Conservation (phyloP, 2,329 filamentous ascomycete genomes). For the Aquanectria penicillioides region DNA sequence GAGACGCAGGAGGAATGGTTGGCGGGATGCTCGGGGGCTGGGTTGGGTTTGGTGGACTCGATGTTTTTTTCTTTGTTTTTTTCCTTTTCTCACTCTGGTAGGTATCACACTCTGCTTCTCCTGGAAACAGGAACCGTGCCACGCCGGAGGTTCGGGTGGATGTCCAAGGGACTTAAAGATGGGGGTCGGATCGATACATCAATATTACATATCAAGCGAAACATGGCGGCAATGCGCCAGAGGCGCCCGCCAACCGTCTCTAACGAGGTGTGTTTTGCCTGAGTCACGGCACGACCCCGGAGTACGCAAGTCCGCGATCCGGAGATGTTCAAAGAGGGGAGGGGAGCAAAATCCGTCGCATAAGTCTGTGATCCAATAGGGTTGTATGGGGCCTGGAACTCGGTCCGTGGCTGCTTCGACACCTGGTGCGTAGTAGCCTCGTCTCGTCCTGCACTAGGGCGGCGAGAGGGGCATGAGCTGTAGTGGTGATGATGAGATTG, state of each 20-base stretch:
- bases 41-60: conserved; percentile 7
- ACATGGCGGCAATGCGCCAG: background rate
- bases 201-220: background rate
- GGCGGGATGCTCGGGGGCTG: conserved; percentile 13
- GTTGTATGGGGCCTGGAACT: conserved; percentile 36
- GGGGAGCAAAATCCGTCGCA: conserved; percentile 18
- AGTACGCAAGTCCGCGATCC: conserved; percentile 18
- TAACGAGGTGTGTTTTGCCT: conserved; percentile 15
- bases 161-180: background rate
- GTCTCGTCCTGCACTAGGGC: conserved; percentile 21
- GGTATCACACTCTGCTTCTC: too few relatives aligned
- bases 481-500: conserved; percentile 36
- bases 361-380: conserved; percentile 12
- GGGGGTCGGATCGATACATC: background rate
- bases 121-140: background rate
- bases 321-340: conserved; percentile 21
- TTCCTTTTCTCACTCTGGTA: too few relatives aligned
- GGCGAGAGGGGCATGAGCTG: conserved; percentile 31
- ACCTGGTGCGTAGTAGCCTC: conserved; percentile 28
- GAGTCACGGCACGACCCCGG: conserved; percentile 18
- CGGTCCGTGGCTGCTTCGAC: conserved; percentile 36
- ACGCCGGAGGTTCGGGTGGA: conserved; percentile 6
- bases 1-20: conserved; percentile 1
- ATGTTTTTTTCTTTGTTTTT: background rate
- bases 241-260: conserved; percentile 3